phyloP scores from a whole-genome alignment of 768 basidiomycete genomes.

The Xerocomellus chrysenteron region DNA sequence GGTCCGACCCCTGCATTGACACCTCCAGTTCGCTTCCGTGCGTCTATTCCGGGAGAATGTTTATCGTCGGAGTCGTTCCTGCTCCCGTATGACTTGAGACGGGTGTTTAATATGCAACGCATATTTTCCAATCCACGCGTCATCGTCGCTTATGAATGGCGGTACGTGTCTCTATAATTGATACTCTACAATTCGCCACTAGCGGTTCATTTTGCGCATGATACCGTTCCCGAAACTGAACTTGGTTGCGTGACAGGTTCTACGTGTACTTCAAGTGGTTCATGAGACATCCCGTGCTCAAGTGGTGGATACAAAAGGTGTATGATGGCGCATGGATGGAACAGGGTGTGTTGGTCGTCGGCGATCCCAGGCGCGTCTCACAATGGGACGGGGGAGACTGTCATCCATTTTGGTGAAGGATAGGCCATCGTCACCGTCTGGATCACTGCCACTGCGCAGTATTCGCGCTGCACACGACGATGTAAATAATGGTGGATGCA shows the following conservation, averaged over 20 bases:
- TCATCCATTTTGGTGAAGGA: slow-evolving; percentile 6
- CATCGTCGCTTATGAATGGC: slow-evolving; percentile 38
- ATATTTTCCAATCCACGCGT: slow-evolving; percentile 42
- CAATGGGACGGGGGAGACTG: slow-evolving; percentile 26
- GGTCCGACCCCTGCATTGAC: slow-evolving; percentile 22
- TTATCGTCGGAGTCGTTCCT: slow-evolving; percentile 39
- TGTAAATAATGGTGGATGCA: no score
- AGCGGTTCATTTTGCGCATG: neutral
- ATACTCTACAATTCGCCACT: no score
- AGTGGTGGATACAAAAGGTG: slow-evolving; percentile 41
- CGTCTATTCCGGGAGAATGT: slow-evolving; percentile 16
- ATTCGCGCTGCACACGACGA: no score
- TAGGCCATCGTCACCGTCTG: no score
- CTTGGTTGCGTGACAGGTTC: slow-evolving; percentile 15
- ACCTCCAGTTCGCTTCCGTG: slow-evolving; percentile 16
- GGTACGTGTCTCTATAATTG: slow-evolving; percentile 12
- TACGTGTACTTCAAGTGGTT: slow-evolving; percentile 38
- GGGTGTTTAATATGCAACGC: slow-evolving; percentile 36
- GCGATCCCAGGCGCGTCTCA: slow-evolving; percentile 25
- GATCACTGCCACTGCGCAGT: no score
- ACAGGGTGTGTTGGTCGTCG: slow-evolving; percentile 36
- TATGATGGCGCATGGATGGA: slow-evolving; percentile 41
- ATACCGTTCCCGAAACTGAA: neutral
- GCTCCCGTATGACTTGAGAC: slow-evolving; percentile 43
- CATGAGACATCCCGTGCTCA: slow-evolving; percentile 38